These are phyloP conservation scores for Podaxis sp. DNA, from an alignment of 768 basidiomycete genomes.

Conservation along the genomic window DNA sequence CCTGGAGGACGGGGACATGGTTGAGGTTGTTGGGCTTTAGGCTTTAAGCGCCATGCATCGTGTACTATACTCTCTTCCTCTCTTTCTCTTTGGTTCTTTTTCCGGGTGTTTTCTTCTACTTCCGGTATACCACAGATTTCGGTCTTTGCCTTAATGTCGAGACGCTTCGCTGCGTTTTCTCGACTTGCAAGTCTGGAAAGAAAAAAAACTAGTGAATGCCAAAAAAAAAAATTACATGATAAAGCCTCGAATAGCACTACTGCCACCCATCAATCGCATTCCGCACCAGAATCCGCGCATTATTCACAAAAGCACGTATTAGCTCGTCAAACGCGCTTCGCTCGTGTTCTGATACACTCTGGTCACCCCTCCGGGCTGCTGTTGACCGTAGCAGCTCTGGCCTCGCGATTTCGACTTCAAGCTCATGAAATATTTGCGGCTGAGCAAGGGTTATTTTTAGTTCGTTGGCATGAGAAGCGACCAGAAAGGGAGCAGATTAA, in stretches of 20 bases:
- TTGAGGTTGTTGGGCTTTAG: conserved; percentile 66
- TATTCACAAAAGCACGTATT: conserved; percentile 89
- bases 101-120: not conserved
- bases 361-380: conserved; percentile 64
- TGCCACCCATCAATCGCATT: conserved; percentile 41
- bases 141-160: not conserved
- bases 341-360: conserved; percentile 55
- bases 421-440: conserved; percentile 72
- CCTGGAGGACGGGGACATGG: conserved; percentile 75
- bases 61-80: not conserved
- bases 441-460: conserved; percentile 17
- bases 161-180: not conserved
- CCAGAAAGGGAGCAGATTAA: not conserved
- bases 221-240: not conserved
- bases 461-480: not conserved
- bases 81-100: not conserved
- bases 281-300: conserved; percentile 82
- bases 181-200: not conserved
- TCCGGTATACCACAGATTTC: not conserved
- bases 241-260: not conserved
- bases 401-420: conserved; percentile 85
- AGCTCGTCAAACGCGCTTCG: conserved; percentile 84
- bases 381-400: conserved; percentile 67
- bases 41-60: too few relatives aligned
- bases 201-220: not conserved